Percentiles rank a stretch among this genome's conserved stretches.
Conservation (phyloP, 257 asterid species). For the Nicotiana paniculata region DNA sequence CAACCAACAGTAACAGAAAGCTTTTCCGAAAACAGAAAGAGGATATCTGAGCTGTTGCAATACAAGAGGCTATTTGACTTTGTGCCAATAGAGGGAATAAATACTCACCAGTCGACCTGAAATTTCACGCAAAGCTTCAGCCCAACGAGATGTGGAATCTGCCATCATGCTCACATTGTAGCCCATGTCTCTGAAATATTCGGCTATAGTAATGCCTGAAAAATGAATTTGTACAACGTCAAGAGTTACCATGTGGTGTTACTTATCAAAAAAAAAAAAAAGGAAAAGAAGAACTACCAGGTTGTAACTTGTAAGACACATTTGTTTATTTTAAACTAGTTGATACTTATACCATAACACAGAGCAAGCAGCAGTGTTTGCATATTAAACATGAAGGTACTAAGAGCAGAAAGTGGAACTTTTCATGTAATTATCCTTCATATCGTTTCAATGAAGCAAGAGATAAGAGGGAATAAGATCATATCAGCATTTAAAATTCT, state of each 20-base stretch:
- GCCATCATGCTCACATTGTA: constrained; percentile 99
- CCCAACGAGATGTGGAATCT: constrained; percentile 99
- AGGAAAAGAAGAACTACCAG: neutral
- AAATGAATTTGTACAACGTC: neutral
- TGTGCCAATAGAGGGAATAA: neutral
- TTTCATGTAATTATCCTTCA: neutral
- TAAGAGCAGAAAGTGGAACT: neutral
- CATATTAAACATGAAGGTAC: neutral
- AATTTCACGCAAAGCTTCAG: constrained; percentile 99
- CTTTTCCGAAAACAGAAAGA: neutral
- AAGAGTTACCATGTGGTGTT: neutral
- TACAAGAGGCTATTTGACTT: neutral
- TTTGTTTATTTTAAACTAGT: neutral
- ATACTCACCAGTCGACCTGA: constrained; percentile 95
- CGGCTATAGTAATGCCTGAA: constrained; percentile 95
- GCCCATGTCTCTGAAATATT: constrained; percentile 98
- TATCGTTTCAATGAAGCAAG: neutral
- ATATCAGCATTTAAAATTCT: neutral
- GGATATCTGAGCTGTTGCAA: neutral
- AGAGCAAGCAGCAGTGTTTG: neutral
- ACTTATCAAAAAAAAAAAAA: neutral
- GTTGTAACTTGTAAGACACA: neutral
- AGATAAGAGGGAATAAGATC: neutral
- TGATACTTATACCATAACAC: neutral
- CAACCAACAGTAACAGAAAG: neutral